Conservation (phyloP, 2,329 filamentous ascomycete genomes). For the Cytospora chrysosperma region DNA sequence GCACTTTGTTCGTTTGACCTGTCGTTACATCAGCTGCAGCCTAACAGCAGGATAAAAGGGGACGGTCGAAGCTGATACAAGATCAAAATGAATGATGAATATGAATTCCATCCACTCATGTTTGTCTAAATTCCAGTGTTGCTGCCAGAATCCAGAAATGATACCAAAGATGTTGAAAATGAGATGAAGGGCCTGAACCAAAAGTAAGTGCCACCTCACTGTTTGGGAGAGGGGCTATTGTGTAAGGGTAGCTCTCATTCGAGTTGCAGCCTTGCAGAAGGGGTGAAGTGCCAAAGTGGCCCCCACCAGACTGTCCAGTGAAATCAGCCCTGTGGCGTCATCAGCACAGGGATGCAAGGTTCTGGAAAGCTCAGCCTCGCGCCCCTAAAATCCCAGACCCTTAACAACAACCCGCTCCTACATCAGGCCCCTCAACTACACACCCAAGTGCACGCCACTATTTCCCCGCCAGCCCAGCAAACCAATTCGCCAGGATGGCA, state of each 20-base stretch:
- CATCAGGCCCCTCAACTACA: not conserved
- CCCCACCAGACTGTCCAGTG: conserved; percentile 5
- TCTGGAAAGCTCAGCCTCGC: conserved; percentile 15
- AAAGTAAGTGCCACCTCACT: not conserved
- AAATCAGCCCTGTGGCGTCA: conserved; percentile 10
- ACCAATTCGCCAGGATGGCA: conserved; percentile 50
- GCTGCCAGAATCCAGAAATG: too few relatives aligned
- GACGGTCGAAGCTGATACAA: not conserved
- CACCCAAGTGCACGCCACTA: not conserved
- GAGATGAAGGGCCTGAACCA: not conserved
- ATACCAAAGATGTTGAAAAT: not conserved
- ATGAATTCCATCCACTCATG: not conserved
- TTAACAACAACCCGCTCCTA: not conserved
- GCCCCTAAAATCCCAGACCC: not conserved
- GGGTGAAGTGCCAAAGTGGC: conserved; percentile 10
- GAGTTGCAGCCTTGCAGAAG: conserved; percentile 12
- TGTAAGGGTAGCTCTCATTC: not conserved
- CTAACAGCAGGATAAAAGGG: not conserved
- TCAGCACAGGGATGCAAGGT: conserved; percentile 2
- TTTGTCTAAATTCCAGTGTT: not conserved
- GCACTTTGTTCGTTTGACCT: not conserved
- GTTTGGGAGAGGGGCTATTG: not conserved
- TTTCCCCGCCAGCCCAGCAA: not conserved
- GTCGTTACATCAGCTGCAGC: not conserved
- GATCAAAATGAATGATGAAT: not conserved